phyloP scores from a whole-genome alignment of 257 asterid genomes.

The Nicotiana undulata region DNA sequence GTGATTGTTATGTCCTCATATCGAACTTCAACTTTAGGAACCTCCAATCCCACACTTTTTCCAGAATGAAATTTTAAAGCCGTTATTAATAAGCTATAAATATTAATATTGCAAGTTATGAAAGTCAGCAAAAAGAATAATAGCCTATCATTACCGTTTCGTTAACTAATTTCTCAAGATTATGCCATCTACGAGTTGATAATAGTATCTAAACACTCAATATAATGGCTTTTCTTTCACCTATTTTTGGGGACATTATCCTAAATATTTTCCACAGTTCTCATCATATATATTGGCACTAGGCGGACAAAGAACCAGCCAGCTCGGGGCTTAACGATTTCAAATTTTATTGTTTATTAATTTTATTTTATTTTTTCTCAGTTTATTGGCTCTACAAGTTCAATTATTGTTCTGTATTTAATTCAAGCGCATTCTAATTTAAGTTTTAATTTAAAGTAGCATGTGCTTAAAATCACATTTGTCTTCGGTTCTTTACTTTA shows the following conservation, averaged over 20 bases:
- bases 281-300: too few relatives aligned
- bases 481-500: too few relatives aligned
- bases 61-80: neutral
- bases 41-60: conserved; percentile 56
- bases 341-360: too few relatives aligned
- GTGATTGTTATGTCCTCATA: conserved; percentile 50
- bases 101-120: neutral
- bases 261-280: too few relatives aligned
- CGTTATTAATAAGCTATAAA: neutral
- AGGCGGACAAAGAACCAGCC: too few relatives aligned
- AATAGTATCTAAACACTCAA: too few relatives aligned
- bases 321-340: too few relatives aligned
- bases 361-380: too few relatives aligned
- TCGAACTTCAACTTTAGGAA: conserved; percentile 80
- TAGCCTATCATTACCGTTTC: neutral
- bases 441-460: too few relatives aligned
- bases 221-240: too few relatives aligned
- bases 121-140: neutral
- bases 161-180: neutral
- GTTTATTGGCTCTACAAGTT: neutral
- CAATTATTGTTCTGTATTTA: neutral
- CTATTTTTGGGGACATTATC: too few relatives aligned
- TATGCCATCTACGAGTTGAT: neutral
- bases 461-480: too few relatives aligned
- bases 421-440: neutral